Base-by-base conservation (phyloP, 495 filamentous ascomycete species). In the Trichoderma orchidacearum region DNA sequence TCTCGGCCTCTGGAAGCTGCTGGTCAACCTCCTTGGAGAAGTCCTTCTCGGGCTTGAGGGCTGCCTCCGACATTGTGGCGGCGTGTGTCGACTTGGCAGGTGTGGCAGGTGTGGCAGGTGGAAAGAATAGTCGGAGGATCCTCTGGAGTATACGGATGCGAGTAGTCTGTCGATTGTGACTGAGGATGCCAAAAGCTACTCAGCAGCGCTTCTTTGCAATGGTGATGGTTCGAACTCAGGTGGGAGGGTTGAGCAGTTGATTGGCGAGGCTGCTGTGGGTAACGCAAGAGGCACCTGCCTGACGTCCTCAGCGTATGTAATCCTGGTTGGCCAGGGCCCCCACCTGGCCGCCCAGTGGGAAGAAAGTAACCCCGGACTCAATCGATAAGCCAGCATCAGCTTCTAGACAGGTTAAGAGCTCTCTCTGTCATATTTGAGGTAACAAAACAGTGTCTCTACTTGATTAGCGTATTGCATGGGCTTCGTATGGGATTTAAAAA, bases 11-110 rank as follows among this genome's bases (percentile, higher is more conserved):
- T 55, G 89, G 86, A 67, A 98, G 80, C 72, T 87, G 80, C 72
- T 85, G 84, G 77, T 98, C 90, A 63, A 85, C 87, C 70, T 95
- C 89, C 74, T 92, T 93, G 66, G 85, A 85, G 81, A 85, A 83
- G 73, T 84, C 81, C 76, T 82, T 82, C 75, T 84, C 81, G 61
- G 81, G 80, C 73, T 75, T 76, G 66, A 78, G 65, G 58, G 30
- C 17, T 58, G 71, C 63, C 62, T 78, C 75, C 52, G 75, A 69
- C 75, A 78, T 78, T 51, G 48, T 70, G 60, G 53, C 31, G 30
- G 53, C 41, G 41, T 48, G 41, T 11, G 41, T 48, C 21, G 41
- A 48, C 21, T 48, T 6, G 41, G 17, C 21, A 23, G 3, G 13
- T 8, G 21, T 12, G 27, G 21, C 0, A 23, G 13, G 15, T 28